A percentile compares a stretch with the other conserved stretches of the same genome.
phyloP scores from a whole-genome alignment of 306 rosid species.

The Senna siamea region DNA sequence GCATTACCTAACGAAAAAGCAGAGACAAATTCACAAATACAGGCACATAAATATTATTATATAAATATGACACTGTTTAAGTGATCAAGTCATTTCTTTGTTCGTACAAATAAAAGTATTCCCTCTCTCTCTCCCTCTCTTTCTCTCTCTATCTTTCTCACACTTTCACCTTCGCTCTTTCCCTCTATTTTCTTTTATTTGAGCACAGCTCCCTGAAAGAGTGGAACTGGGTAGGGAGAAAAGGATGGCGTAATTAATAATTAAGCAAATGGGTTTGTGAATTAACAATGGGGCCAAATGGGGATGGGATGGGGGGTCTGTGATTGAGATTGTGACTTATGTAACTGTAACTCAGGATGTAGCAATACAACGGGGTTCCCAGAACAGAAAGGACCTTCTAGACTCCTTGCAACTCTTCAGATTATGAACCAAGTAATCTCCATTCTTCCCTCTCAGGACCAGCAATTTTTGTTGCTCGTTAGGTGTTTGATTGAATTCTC shows the following conservation, averaged over 20 bases:
- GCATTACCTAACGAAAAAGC: conserved; percentile 1
- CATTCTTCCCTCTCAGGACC: conserved; percentile 67
- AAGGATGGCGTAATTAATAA: conserved; percentile 43
- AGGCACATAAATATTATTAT: neutral
- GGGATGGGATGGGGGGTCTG: too few species aligned
- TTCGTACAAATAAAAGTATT: conserved; percentile 41
- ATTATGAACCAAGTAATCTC: conserved; percentile 64
- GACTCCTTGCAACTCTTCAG: conserved; percentile 74
- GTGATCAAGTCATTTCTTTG: conserved; percentile 44
- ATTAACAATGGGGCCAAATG: conserved; percentile 15
- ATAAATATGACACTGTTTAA: conserved; percentile 41
- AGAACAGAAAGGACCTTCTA: conserved; percentile 65
- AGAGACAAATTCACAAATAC: neutral
- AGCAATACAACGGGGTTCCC: conserved; percentile 90
- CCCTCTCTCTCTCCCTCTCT: conserved; percentile 24
- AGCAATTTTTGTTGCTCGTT: conserved; percentile 52
- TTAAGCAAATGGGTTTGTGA: conserved; percentile 46
- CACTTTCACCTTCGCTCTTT: conserved; percentile 14
- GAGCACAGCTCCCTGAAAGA: conserved; percentile 49
- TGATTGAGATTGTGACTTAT: neutral
- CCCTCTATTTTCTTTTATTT: conserved; percentile 47
- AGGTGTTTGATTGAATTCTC: conserved; percentile 35
- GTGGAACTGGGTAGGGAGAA: conserved; percentile 44
- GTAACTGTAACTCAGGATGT: conserved; percentile 56
- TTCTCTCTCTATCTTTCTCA: neutral